Conservation (phyloP, 305 asterid genomes). For the Salvia sclarea region DNA sequence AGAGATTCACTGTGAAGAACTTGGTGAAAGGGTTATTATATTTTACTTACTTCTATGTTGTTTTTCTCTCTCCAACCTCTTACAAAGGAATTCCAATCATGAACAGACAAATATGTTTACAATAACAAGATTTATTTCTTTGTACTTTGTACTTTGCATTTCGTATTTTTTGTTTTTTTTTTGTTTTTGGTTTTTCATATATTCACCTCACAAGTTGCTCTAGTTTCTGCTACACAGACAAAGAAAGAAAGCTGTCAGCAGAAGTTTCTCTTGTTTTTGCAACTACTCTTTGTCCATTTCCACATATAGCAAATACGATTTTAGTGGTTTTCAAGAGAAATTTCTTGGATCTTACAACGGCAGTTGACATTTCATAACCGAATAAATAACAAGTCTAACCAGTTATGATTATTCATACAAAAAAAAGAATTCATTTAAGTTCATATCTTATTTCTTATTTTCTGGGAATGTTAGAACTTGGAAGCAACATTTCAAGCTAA, state of each 20-base stretch:
- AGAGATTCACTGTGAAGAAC: neutral
- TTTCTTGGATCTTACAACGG: too few species aligned
- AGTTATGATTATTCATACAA: too few species aligned
- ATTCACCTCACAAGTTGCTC: neutral
- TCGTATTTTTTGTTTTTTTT: neutral
- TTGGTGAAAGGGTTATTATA: neutral
- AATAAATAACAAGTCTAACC: too few species aligned
- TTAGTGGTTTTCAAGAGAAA: neutral
- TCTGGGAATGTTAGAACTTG: too few species aligned
- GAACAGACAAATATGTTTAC: neutral
- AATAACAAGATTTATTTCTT: neutral
- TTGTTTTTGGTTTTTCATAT: neutral
- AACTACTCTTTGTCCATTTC: neutral
- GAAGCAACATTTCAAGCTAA: too few species aligned
- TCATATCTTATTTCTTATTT: too few species aligned
- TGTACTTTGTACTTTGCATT: neutral
- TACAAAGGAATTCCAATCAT: neutral
- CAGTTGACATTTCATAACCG: too few species aligned
- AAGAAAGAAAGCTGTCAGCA: neutral
- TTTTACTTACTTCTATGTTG: neutral
- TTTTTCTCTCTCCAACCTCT: neutral
- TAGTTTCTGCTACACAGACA: neutral
- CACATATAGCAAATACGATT: neutral
- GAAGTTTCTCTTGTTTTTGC: neutral
- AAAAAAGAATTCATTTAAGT: too few species aligned